A percentile compares a stretch with the other conserved stretches of the same genome.
Evolutionary conservation across 495 filamentous ascomycete species (phyloP).

Genomic region (Pseudomonodictys pantanalensis): DNA sequence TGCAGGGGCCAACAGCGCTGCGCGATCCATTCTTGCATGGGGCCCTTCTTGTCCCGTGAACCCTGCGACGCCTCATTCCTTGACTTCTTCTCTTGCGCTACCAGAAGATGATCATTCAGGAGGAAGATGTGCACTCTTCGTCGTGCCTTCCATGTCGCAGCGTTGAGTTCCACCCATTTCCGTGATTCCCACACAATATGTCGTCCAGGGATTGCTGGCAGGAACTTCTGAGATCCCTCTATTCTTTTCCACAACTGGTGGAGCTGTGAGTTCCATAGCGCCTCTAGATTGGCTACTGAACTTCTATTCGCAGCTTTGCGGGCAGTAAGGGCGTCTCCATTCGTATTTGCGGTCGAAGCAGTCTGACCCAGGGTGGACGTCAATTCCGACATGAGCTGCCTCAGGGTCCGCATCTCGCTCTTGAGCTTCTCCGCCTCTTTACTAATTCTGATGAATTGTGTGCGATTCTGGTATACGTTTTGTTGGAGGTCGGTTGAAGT

Average conservation of each 20-base stretch:
- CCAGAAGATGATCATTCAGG: slow-evolving; percentile 89
- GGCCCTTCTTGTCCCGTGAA: slow-evolving; percentile 30
- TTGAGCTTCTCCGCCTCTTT: slow-evolving; percentile 98
- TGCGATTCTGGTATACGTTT: slow-evolving; percentile 96
- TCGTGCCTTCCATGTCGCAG: slow-evolving; percentile 89
- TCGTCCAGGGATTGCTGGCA: slow-evolving; percentile 84
- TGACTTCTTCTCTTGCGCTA: slow-evolving; percentile 90
- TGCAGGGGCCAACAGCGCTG: slow-evolving; percentile 93
- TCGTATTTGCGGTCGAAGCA: slow-evolving; percentile 46
- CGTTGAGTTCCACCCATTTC: slow-evolving; percentile 92
- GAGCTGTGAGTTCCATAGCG: slow-evolving; percentile 88
- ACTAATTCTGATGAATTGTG: slow-evolving; percentile 98
- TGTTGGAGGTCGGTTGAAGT: slow-evolving; percentile 89
- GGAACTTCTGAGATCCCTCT: slow-evolving; percentile 93
- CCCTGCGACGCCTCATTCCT: slow-evolving; percentile 62
- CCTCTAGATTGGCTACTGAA: slow-evolving; percentile 92
- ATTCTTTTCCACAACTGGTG: slow-evolving; percentile 88
- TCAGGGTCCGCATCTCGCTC: slow-evolving; percentile 87
- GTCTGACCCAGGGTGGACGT: slow-evolving; percentile 69
- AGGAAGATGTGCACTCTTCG: slow-evolving; percentile 84
- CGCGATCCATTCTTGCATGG: slow-evolving; percentile 69
- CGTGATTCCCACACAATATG: slow-evolving; percentile 89
- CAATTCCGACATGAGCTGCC: slow-evolving; percentile 84
- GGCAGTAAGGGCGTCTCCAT: slow-evolving; percentile 43
- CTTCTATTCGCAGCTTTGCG: slow-evolving; percentile 68